Base-by-base conservation (phyloP, 371 early-diverging fungal species). In the Mucor velutinosus region DNA sequence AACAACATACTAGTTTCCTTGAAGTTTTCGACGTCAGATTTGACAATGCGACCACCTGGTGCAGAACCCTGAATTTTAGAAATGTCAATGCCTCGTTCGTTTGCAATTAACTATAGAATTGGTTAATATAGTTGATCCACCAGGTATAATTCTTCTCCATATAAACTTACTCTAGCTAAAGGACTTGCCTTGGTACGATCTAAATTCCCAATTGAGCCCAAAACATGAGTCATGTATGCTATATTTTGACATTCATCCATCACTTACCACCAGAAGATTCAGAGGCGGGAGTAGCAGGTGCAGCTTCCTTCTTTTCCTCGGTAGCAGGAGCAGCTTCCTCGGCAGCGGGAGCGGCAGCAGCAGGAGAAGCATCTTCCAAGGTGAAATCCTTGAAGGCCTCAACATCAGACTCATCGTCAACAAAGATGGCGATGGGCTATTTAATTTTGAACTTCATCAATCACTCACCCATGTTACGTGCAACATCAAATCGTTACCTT, bases 391-490 rank as follows among this genome's bases (percentile, higher is more conserved):
- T 91, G 78, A 98, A 97, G 49, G 91, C 90, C 35, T 87, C 92
- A 63, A 97, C 84, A 72, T 95, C 96, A 51, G 87, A 92, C 76
- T 92, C 87, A 75, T 93, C 88, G 78, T 98, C 97, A 49, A 93
- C 96, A 72, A 99, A 78, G 62, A 99, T 84, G 67, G 93, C 95
- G 57, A 99, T 91, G 33, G 98, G 96, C 91, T 94, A 70, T n/a
- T 56, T 29, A 27, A 47, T n/a, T 58, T 5, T 19, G 15, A 25
- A 4, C 25, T 4, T 58, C 23, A 29, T 45, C 27, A 29, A 49
- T 68, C 64, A 72, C 66, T 73, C 74, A 39, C 19, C 41, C 51
- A 39, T 29, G 15, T 45, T 4, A 6, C 19, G 7, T 7, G 8
- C 11, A 43, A 6, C 15, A 37, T 45, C 32, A 1, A 5, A 30